These are phyloP conservation scores for Rhododendron molle DNA, from an alignment of 148 eudicot species.

Conservation along the genomic window DNA sequence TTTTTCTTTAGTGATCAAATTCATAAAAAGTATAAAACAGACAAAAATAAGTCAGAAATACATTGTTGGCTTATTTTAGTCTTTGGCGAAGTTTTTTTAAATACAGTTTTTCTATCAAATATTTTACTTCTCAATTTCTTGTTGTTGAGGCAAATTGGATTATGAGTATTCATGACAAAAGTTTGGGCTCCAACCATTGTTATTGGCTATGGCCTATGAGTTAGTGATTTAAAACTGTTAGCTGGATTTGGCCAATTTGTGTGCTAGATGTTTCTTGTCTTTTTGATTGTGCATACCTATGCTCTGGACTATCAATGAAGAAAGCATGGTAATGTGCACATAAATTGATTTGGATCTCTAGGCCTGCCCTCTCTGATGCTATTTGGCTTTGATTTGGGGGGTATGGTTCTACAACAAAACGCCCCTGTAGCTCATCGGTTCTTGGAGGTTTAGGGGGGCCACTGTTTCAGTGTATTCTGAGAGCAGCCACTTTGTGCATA, in stretches of 20 bases:
- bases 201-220: background rate
- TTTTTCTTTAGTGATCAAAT: background rate
- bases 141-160: background rate
- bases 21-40: background rate
- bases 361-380: too few species aligned
- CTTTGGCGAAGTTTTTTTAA: background rate
- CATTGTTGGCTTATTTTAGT: background rate
- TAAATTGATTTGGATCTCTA: too few species aligned
- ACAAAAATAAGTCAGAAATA: background rate
- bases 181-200: background rate
- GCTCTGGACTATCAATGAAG: too few species aligned
- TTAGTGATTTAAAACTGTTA: background rate
- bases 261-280: background rate
- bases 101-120: background rate
- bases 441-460: too few species aligned
- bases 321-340: too few species aligned
- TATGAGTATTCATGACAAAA: background rate
- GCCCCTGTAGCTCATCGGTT: too few species aligned
- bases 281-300: too few species aligned
- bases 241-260: background rate
- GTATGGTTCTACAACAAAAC: too few species aligned
- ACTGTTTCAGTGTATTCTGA: too few species aligned
- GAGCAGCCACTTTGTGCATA: too few species aligned
- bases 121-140: background rate
- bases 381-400: too few species aligned